Evolutionary conservation across 2,329 filamentous ascomycete species (phyloP).

Genomic region (Nothophoma quercina): DNA sequence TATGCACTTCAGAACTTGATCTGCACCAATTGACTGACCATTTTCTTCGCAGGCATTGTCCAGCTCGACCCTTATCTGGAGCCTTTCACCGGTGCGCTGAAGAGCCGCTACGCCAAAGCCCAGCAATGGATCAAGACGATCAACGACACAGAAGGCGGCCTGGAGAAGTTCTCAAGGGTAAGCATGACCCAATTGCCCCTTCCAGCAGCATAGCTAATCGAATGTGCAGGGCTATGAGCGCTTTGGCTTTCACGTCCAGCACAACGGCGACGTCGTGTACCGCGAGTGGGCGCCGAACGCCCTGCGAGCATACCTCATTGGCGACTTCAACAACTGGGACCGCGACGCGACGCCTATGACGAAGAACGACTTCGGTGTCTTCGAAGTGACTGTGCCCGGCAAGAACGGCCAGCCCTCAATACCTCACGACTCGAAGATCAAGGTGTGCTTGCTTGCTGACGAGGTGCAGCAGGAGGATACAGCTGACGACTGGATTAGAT

Average conservation of each 20-base stretch:
- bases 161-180: slow-evolving; percentile 90
- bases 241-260: slow-evolving; percentile 83
- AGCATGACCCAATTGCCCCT: slow-evolving; percentile 25
- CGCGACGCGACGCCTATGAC: slow-evolving; percentile 84
- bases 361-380: slow-evolving; percentile 84
- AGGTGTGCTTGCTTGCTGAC: slow-evolving; percentile 64
- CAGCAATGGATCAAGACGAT: slow-evolving; percentile 88
- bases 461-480: neutral
- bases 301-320: slow-evolving; percentile 81
- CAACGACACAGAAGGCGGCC: slow-evolving; percentile 81
- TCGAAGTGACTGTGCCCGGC: slow-evolving; percentile 79
- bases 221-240: slow-evolving; percentile 77
- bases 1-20: slow-evolving; percentile 45
- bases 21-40: slow-evolving; percentile 28
- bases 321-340: slow-evolving; percentile 97
- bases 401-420: slow-evolving; percentile 79
- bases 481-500: slow-evolving; percentile 63
- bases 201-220: slow-evolving; percentile 24
- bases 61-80: slow-evolving; percentile 88
- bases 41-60: slow-evolving; percentile 72
- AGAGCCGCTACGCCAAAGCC: slow-evolving; percentile 77
- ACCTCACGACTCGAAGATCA: slow-evolving; percentile 92
- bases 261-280: slow-evolving; percentile 86
- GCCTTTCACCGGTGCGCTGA: slow-evolving; percentile 81
- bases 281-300: slow-evolving; percentile 97